Evolutionary conservation across 2,329 filamentous ascomycete genomes (phyloP), one percentile per base, ranked within the genome.

Genomic region (Penicillium verrucosum): DNA sequence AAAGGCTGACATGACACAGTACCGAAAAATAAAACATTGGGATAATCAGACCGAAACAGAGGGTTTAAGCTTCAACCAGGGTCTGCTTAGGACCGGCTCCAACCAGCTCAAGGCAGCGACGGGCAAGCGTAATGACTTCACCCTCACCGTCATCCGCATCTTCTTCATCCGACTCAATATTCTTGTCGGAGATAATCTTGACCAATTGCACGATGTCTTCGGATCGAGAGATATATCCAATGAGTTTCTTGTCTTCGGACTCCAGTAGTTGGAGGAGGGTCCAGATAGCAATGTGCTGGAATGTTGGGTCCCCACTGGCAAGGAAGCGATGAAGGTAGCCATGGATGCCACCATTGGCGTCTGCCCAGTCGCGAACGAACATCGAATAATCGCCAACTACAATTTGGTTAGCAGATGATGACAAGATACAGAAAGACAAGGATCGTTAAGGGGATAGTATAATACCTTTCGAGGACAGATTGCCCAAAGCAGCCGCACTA

Each of bases 211-310:
- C 89, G 63, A 99, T 89, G 63, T 96, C 91, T 62, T 93, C 89
- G 1, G 92, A 92, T 70, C 93, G 89, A 66, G 90, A 87, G 65
- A 99, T 97, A 47, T 91, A 85, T 48, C 87, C 87, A 61, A 97
- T 89, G n/a, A 99, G 81, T 54, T 86, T 88, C 76, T 89, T 87
- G 71, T 99, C 93, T 72, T 96, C 92, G 0, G 93, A 97, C 76
- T 99, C 94, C 49, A 99, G 87, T 5, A 99, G 83, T 72, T 99
- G 94, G 4, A 99, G 83, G 46, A 99, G 78, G 1, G 94, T 99
- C 94, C 94, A 99, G 61, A 97, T 96, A 49, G 94, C 94, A 70
- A 99, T 99, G 73, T 99, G 94, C 76, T 99, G 94, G 81, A 99
- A 99, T 0, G 94, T 99, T 0, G 94, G 87, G 71, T 99, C 94